Evolutionary conservation across 768 basidiomycete species (phyloP), one percentile per base, ranked within the genome.

Genomic region (Sarcomyxa edulis): DNA sequence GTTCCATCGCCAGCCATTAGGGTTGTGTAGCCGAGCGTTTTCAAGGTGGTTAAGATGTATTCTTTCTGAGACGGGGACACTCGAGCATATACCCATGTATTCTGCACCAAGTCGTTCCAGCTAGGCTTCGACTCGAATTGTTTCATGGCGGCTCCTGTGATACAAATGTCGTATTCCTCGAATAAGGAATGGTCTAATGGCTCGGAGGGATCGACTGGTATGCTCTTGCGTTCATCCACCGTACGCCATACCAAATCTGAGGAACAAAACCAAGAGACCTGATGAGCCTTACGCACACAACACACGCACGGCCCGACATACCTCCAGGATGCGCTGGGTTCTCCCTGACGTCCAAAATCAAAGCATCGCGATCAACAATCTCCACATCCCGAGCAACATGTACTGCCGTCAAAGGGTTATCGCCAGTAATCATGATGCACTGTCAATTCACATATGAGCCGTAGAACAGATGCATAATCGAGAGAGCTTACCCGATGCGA

Each of bases 341-440:
- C 54, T 95, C 96, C 50, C 76, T 82, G 37, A 90, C 53, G 56
- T 99, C 96, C 19, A 99, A 69, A 43, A 98, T 97, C 20, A 98
- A 75, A 2, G 83, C 90, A 4, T 96, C 91, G 19, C 94, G 81
- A 53, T 99, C 96, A 14, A 99, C 84, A 44, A 98, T 98, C 53
- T 99, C 95, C 6, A 99, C 96, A 53, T 95, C 92, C 18, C 76
- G 76, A 12, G 96, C 96, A 31, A 99, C 94, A 55, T 98, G 96
- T 1, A 89, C 82, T 6, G 96, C 96, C 0, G 96, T 99, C 37
- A 99, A 65, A 6, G 96, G 96, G 58, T 98, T 98, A 59, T 99
- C 96, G 25, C 96, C 96, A 32, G 96, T 99, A 47, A 99, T 99
- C 96, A 99, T 99, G 41, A 98, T 72, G 57, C 96, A 98, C 92